Base-by-base conservation (phyloP, 208 protist genomes). In the Acanthamoeba healyi region DNA sequence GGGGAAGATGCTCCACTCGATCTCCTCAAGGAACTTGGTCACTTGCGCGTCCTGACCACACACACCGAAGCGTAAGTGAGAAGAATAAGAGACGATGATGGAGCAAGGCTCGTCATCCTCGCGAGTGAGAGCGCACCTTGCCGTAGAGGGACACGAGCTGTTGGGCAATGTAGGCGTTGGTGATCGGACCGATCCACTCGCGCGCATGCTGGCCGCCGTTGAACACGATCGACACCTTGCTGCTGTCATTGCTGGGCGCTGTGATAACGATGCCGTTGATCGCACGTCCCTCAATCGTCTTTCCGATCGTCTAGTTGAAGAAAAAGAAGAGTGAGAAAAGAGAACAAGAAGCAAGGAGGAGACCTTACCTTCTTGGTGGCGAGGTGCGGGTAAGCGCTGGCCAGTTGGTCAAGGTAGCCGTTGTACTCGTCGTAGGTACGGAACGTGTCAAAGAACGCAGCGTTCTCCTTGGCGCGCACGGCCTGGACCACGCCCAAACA, bases 121-220 rank as follows among this genome's bases (percentile, higher is more conserved):
- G 36, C 9, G 32, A 24, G 17, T 17, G 19, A n/a, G n/a, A 1
- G 65, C 65, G 6, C 17, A 74, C 65, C 65, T 42, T 0, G 70
- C 36, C 70, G n/a, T 46, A 81, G 70, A 81, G 70, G 14, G 70
- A n/a, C 24, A 81, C 19, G 15, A 81, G 70, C 89, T 95, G 34
- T 0, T 95, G 26, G 61, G 91, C 46, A 86, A 94, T 65, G 94
- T 94, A 95, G 49, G 63, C 58, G 29, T 36, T 63, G 24, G 94
- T 95, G 19, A 77, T 51, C 22, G 94, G 94, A n/a, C 32, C 26
- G 0, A 95, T 94, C 94, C 94, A 95, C 63, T 95, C 94, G 34
- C 94, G 36, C 17, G 94, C 94, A 89, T 95, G 94, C 56, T 81
- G 44, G 19, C 94, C 70, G 12, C 70, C 70, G 24, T 81, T 81